Percentiles rank a stretch among this genome's conserved stretches.
phyloP scores from a whole-genome alignment of 768 basidiomycete species.

The Calocera viscosa region DNA sequence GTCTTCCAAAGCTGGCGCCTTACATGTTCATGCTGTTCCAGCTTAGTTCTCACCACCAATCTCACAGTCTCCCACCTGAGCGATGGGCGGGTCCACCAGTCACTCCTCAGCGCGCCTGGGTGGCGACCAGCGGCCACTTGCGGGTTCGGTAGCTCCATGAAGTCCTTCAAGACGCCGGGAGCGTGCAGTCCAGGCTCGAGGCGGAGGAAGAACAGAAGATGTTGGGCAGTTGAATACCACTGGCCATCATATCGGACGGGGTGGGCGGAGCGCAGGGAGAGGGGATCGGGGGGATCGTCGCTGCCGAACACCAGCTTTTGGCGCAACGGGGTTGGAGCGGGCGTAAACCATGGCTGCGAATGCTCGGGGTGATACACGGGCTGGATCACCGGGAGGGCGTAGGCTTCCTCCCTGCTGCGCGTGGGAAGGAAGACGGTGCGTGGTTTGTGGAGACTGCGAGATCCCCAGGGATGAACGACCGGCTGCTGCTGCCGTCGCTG shows the following conservation, averaged over 20 bases:
- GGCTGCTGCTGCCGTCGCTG: too few species aligned
- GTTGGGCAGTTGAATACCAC: neutral
- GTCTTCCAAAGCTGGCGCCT: neutral
- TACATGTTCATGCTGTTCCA: neutral
- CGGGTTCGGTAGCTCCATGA: neutral
- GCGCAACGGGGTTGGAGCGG: neutral
- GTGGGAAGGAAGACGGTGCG: too few species aligned
- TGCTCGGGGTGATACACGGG: too few species aligned
- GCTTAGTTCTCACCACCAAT: neutral
- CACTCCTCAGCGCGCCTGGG: neutral
- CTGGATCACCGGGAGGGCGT: too few species aligned
- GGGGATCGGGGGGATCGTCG: neutral
- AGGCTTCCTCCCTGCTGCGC: too few species aligned
- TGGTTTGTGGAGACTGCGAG: too few species aligned
- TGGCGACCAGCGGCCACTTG: neutral
- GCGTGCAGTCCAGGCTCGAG: neutral
- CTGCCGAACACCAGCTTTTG: neutral
- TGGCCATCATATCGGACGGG: neutral
- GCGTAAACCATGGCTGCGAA: too few species aligned
- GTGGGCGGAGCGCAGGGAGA: neutral
- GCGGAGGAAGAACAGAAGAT: neutral
- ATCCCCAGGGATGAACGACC: too few species aligned
- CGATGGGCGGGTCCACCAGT: neutral
- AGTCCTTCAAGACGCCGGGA: neutral
- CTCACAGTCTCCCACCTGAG: neutral